Evolutionary conservation across 495 filamentous ascomycete genomes (phyloP).

Genomic region (Aspergillus bridgeri): DNA sequence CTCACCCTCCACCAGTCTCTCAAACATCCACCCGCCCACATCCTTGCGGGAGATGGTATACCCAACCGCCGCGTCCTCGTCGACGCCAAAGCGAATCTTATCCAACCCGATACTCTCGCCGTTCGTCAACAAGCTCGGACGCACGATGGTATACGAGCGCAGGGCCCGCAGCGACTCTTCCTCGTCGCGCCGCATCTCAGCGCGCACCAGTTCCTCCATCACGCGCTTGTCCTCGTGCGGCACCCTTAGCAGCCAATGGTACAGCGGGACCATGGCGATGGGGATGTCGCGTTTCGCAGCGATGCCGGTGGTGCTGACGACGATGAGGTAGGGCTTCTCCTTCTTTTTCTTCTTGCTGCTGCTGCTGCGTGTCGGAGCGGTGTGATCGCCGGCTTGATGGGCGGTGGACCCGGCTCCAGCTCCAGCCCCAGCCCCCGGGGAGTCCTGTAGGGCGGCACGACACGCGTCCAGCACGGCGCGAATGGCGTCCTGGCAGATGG

Average conservation of each 20-base stretch:
- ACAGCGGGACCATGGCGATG: constrained; percentile 45
- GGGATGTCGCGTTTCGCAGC: constrained; percentile 52
- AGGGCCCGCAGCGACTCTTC: constrained; percentile 11
- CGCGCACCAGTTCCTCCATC: constrained; percentile 50
- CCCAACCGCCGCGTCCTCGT: constrained; percentile 38
- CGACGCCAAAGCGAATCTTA: constrained; percentile 39
- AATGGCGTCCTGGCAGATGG: constrained; percentile 54
- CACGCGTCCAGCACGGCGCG: constrained; percentile 44
- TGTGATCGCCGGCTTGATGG: no score
- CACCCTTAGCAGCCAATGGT: constrained; percentile 44
- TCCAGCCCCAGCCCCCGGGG: constrained; percentile 8
- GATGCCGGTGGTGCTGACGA: constrained; percentile 54
- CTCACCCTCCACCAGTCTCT: constrained; percentile 17
- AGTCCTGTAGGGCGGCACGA: constrained; percentile 12
- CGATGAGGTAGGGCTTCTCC: constrained; percentile 41
- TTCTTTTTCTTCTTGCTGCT: no score
- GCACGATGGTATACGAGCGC: constrained; percentile 45
- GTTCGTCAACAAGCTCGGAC: constrained; percentile 39
- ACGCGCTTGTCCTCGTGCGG: constrained; percentile 58
- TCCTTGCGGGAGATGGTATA: constrained; percentile 42
- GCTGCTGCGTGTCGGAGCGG: no score
- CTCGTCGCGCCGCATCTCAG: constrained; percentile 19
- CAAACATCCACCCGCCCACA: constrained; percentile 38
- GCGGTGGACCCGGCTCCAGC: neutral
- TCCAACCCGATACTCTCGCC: constrained; percentile 24